phyloP scores from a whole-genome alignment of 495 filamentous ascomycete species.

The Penicillium tannophilum region DNA sequence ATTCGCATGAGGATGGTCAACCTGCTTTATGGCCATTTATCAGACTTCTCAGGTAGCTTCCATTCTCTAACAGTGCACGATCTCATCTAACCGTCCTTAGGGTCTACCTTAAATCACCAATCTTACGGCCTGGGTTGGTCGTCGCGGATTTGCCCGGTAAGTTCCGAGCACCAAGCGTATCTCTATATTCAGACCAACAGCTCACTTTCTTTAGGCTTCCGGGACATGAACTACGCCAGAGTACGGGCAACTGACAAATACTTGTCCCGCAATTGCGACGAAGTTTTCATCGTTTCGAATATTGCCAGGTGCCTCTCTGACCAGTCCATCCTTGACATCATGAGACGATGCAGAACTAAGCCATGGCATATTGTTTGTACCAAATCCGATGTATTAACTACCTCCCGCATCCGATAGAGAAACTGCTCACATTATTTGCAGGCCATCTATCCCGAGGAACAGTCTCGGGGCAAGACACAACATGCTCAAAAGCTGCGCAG shows the following conservation, averaged over 20 bases:
- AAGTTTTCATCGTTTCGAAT: slow-evolving; percentile 30
- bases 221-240: slow-evolving; percentile 35
- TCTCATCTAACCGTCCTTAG: slow-evolving; percentile 10
- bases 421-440: neutral
- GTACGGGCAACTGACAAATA: slow-evolving; percentile 30
- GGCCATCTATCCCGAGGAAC: neutral
- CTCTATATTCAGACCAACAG: neutral
- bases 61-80: no score
- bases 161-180: neutral
- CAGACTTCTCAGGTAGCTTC: slow-evolving; percentile 32
- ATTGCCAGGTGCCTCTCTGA: slow-evolving; percentile 27
- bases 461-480: neutral
- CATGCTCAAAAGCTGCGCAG: neutral
- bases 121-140: slow-evolving; percentile 32
- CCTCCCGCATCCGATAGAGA: neutral
- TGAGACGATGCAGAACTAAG: neutral
- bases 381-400: slow-evolving; percentile 1
- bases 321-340: slow-evolving; percentile 2
- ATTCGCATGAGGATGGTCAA: neutral
- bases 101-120: slow-evolving; percentile 32
- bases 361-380: slow-evolving; percentile 4
- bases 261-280: slow-evolving; percentile 27
- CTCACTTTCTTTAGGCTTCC: slow-evolving; percentile 18
- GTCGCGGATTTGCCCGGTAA: slow-evolving; percentile 40
- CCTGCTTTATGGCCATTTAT: slow-evolving; percentile 38